Evolutionary conservation across 2,329 filamentous ascomycete species (phyloP).

Genomic region (Sporothrix phasma): DNA sequence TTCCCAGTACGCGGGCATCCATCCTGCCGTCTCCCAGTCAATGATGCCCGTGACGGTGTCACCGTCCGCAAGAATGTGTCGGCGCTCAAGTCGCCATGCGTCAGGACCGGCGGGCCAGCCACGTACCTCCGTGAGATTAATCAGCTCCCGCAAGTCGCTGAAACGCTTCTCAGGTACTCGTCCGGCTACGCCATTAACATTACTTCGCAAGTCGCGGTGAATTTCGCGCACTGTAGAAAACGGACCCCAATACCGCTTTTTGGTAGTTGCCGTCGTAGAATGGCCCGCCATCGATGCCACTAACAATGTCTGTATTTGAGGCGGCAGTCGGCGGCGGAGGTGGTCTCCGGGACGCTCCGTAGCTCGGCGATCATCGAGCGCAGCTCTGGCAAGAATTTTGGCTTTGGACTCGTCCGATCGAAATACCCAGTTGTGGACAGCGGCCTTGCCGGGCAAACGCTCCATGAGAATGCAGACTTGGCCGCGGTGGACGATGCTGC

Average conservation of each 20-base stretch:
- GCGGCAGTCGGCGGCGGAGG: not conserved
- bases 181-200: no score
- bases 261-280: slow-evolving; percentile 23
- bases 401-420: not conserved
- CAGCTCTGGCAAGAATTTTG: not conserved
- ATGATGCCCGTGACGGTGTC: slow-evolving; percentile 10
- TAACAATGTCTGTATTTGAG: slow-evolving; percentile 9
- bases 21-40: slow-evolving; percentile 12
- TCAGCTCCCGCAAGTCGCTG: no score
- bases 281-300: slow-evolving; percentile 23
- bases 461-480: slow-evolving; percentile 39
- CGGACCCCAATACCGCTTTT: not conserved
- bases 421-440: slow-evolving; percentile 17
- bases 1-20: slow-evolving; percentile 14
- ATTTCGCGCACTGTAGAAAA: not conserved
- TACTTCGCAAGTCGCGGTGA: not conserved
- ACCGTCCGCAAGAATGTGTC: slow-evolving; percentile 14
- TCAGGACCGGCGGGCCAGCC: slow-evolving; percentile 8
- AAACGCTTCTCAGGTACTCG: no score
- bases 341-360: no score
- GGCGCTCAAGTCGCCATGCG: slow-evolving; percentile 9
- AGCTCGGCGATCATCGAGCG: not conserved
- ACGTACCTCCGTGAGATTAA: no score
- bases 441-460: slow-evolving; percentile 22
- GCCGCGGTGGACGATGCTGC: slow-evolving; percentile 31